A percentile compares a stretch with the other conserved stretches of the same genome.
Evolutionary conservation across 139 green algal genomes (phyloP).

Genomic region (Ettlia oleoabundans): DNA sequence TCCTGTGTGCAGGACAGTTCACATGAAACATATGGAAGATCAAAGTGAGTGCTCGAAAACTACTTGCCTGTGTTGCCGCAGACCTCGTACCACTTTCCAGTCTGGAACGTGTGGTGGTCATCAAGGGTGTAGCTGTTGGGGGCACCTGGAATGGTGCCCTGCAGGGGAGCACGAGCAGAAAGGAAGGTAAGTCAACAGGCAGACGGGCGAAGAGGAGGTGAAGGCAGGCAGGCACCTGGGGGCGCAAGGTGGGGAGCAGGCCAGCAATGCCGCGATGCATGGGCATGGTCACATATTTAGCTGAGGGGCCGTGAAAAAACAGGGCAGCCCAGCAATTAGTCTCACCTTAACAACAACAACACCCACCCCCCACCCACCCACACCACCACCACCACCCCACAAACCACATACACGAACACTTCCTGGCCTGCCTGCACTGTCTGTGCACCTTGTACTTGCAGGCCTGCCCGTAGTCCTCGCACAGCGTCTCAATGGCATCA

Average conservation of each 20-base stretch:
- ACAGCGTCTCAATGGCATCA: constrained; percentile 77
- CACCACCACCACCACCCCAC: no score
- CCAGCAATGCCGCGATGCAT: no score
- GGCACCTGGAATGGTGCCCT: constrained; percentile 83
- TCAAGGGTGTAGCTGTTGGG: constrained; percentile 83
- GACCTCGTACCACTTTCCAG: constrained; percentile 84
- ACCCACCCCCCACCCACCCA: no score
- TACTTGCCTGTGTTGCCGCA: constrained; percentile 23
- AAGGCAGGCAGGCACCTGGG: no score
- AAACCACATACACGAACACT: background rate
- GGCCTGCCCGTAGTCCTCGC: constrained; percentile 90
- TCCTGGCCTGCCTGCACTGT: background rate
- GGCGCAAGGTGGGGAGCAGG: no score
- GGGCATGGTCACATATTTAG: no score
- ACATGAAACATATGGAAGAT: background rate
- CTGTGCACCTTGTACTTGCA: constrained; percentile 17
- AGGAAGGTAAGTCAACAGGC: no score
- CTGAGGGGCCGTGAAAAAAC: no score
- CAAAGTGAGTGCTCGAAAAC: background rate
- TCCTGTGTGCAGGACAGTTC: background rate
- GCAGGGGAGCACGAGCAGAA: background rate
- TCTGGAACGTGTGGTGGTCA: constrained; percentile 79
- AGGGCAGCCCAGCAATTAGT: no score
- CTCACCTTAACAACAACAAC: no score
- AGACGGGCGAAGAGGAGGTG: background rate